Evolutionary conservation across 2,329 filamentous ascomycete species (phyloP), one percentile per base, ranked within the genome.

Genomic region (Aspergillus spinulosporus): DNA sequence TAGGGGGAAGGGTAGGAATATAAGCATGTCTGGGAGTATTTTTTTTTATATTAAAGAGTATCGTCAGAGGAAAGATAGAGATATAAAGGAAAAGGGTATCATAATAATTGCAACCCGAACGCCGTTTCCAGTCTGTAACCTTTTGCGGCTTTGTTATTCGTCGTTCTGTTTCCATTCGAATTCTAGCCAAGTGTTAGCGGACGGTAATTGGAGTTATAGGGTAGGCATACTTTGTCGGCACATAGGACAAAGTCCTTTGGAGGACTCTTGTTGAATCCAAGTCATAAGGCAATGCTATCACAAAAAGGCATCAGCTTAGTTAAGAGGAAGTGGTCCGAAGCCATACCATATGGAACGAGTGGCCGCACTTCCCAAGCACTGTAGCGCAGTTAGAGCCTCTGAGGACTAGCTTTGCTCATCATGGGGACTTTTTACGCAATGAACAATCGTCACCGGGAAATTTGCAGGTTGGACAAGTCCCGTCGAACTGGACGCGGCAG

Each of bases 381-480:
- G 31, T 3, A 40, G 29, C 28, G 32, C 52, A 14, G 39, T 55
- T 42, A 36, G 37, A 43, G 59, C 31, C 49, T 21, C 21, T 21
- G 21, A 21, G 12, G 26, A 42, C 2, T 21, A 28, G 9, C 21
- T 15, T 49, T 44, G 15, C 45, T 44, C 45, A 47, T 46, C 36
- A 47, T 44, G 21, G 49, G 21, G 59, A 32, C 79, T 88, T 64
- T 68, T 74, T 78, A 97, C 93, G 82, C 58, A 99, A 81, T 57
- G 89, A 89, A 76, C 94, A 99, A 71, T 97, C 92, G 68, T 99
- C 94, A 56, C 94, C 94, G 11, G 94, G 94, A 71, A 92, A 97
- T 81, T 95, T 96, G 86, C 94, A 99, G 54, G 92, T 95, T 46
- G 94, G 92, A 79, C 94, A 99, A 28, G 94, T 97, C 58, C 92